These are phyloP conservation scores for Clarireedia paspali DNA, from an alignment of 2,329 filamentous ascomycete species.

Conservation along the genomic window DNA sequence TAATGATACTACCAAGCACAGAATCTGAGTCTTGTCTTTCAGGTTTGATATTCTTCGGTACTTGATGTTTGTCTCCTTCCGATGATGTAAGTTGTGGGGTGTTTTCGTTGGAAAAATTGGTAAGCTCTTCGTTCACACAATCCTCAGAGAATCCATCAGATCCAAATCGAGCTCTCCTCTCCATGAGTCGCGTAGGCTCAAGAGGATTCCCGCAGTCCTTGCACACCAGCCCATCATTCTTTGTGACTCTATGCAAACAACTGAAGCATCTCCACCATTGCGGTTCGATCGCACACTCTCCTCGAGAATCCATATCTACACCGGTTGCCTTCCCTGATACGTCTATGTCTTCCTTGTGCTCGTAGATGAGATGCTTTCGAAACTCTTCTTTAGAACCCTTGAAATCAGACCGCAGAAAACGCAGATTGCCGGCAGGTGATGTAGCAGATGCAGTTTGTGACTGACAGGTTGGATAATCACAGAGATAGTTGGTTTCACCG, in stretches of 20 bases:
- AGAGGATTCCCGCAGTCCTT: not conserved
- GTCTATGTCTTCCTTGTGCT: not conserved
- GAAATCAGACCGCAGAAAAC: not conserved
- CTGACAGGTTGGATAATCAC: slow-evolving; percentile 1
- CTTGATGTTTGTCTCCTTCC: too few species aligned
- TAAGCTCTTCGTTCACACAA: not conserved
- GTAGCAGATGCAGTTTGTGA: not conserved
- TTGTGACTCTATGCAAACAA: not conserved
- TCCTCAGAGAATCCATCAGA: not conserved
- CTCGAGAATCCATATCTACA: not conserved
- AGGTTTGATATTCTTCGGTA: too few species aligned
- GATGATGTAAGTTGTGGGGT: too few species aligned
- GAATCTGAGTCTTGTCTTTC: too few species aligned
- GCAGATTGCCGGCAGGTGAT: not conserved
- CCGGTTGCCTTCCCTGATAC: not conserved
- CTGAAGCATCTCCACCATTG: not conserved
- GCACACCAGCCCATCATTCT: not conserved
- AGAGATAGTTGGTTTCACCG: not conserved
- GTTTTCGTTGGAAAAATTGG: too few species aligned
- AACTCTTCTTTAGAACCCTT: not conserved
- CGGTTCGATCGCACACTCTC: not conserved
- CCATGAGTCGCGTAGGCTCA: not conserved
- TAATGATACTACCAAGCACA: too few species aligned
- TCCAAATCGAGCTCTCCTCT: not conserved
- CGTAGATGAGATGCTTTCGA: not conserved